Conservation (phyloP, 2,329 filamentous ascomycete genomes). For the Sporothrix sp. region DNA sequence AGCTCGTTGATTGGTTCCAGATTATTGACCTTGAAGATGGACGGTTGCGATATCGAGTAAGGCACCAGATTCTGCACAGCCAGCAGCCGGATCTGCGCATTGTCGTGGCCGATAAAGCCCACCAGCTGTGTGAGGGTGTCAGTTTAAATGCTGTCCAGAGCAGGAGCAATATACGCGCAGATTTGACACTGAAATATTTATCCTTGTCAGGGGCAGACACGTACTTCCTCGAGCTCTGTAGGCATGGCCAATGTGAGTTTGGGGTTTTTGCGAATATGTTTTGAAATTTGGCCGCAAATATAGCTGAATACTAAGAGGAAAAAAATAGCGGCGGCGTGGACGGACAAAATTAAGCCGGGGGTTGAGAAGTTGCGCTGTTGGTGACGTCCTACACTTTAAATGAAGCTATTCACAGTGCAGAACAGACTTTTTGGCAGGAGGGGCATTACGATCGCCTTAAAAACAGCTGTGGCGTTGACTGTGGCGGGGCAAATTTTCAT, state of each 20-base stretch:
- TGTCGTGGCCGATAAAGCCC: conserved; percentile 85
- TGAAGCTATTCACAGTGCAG: conserved; percentile 13
- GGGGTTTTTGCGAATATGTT: not conserved
- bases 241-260: conserved; percentile 47
- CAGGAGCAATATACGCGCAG: not conserved
- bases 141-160: too few relatives aligned
- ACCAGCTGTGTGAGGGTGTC: conserved; percentile 57
- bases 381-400: not conserved
- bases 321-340: too few relatives aligned
- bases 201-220: too few relatives aligned
- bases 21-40: conserved; percentile 74
- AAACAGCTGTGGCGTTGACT: conserved; percentile 9
- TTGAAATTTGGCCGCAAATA: too few relatives aligned
- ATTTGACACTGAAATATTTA: too few relatives aligned
- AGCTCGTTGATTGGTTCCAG: conserved; percentile 75
- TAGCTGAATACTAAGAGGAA: too few relatives aligned
- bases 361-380: not conserved
- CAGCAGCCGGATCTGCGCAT: conserved; percentile 78
- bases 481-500: conserved; percentile 8
- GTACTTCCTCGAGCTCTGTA: conserved; percentile 66
- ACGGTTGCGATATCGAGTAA: conserved; percentile 62
- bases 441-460: conserved; percentile 6
- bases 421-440: conserved; percentile 11
- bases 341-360: too few relatives aligned
- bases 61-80: conserved; percentile 81